Base-by-base conservation (phyloP, 139 green algal genomes). In the Yamagishiella unicocca region DNA sequence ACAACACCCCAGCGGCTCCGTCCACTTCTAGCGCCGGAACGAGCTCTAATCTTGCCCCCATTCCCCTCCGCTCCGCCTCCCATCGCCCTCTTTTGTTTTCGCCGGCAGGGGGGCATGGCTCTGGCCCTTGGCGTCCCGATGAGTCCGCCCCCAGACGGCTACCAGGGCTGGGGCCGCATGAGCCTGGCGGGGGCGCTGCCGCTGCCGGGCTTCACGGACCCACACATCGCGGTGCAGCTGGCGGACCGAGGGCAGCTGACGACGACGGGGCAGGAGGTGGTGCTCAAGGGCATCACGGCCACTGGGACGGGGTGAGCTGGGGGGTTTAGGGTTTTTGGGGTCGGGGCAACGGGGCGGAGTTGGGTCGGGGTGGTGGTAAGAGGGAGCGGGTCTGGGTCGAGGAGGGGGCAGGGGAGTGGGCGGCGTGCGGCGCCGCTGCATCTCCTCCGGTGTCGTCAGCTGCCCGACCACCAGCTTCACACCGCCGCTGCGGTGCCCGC, bases 261-360 rank as follows among this genome's bases (percentile, higher is more conserved):
- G 29, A 19, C 24, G 35, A 43, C 3, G 22, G 53, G 76, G 3
- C 50, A 81, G 67, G 24, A 46, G 4, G 29, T 76, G 8, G 10
- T 29, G 37, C 31, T 71, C 19, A 24, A 10, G 17, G 81, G 95
- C 81, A 46, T 98, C 4, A 85, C 38, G 2, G 82, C 90, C 22
- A 90, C 71, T 19, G 94, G 94, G 29, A 93, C 91, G 2, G 70
- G 71, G 70, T 84, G 74, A 45, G n/a, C n/a, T n/a, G n/a, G n/a
- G n/a, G n/a, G n/a, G n/a, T n/a, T n/a, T n/a, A n/a, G n/a, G n/a
- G n/a, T n/a, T n/a, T n/a, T n/a, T n/a, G n/a, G n/a, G n/a, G n/a
- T n/a, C n/a, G n/a, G n/a, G n/a, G n/a, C n/a, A n/a, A n/a, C n/a
- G n/a, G n/a, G n/a, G n/a, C n/a, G n/a, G n/a, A n/a, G n/a, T n/a